Percentiles rank a stretch among this genome's conserved stretches.
phyloP scores from a whole-genome alignment of 345 rosid genomes.

The Citrus cavaleriei region DNA sequence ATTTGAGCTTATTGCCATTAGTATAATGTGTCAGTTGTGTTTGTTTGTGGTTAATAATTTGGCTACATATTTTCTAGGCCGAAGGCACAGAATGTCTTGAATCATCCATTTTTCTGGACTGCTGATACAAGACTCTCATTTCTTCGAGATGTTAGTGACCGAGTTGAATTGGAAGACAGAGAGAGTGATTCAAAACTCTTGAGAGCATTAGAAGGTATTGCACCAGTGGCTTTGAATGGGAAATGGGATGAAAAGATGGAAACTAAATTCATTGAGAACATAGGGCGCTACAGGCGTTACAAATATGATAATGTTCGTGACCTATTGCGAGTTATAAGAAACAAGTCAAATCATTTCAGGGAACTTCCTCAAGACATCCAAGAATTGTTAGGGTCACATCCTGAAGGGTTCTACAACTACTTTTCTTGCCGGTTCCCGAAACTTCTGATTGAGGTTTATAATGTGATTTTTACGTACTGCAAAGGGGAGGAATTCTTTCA shows the following conservation, averaged over 20 bases:
- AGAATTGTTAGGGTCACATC: slow-evolving; percentile 58
- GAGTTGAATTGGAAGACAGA: slow-evolving; percentile 62
- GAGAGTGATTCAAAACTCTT: slow-evolving; percentile 46
- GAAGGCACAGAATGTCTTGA: slow-evolving; percentile 42
- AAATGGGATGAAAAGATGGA: slow-evolving; percentile 76
- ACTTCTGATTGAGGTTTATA: slow-evolving; percentile 69
- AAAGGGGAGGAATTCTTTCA: slow-evolving; percentile 55
- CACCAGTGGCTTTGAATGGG: slow-evolving; percentile 44
- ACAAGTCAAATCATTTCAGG: slow-evolving; percentile 63
- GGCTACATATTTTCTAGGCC: slow-evolving; percentile 41
- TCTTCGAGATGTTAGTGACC: slow-evolving; percentile 70
- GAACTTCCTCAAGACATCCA: slow-evolving; percentile 68
- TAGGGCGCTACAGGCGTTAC: slow-evolving; percentile 66
- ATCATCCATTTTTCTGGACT: slow-evolving; percentile 74
- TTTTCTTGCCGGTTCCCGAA: slow-evolving; percentile 62
- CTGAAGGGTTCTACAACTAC: slow-evolving; percentile 64
- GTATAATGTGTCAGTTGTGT: background rate
- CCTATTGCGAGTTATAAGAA: slow-evolving; percentile 60
- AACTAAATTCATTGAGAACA: slow-evolving; percentile 47
- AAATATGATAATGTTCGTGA: slow-evolving; percentile 64
- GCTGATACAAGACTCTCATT: slow-evolving; percentile 61
- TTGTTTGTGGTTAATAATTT: background rate
- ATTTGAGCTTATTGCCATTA: background rate
- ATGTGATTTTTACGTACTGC: slow-evolving; percentile 43
- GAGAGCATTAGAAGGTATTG: slow-evolving; percentile 53